These are phyloP conservation scores for Teunomyces atbi DNA, from an alignment of 805 yeast genomes.

Conservation along the genomic window DNA sequence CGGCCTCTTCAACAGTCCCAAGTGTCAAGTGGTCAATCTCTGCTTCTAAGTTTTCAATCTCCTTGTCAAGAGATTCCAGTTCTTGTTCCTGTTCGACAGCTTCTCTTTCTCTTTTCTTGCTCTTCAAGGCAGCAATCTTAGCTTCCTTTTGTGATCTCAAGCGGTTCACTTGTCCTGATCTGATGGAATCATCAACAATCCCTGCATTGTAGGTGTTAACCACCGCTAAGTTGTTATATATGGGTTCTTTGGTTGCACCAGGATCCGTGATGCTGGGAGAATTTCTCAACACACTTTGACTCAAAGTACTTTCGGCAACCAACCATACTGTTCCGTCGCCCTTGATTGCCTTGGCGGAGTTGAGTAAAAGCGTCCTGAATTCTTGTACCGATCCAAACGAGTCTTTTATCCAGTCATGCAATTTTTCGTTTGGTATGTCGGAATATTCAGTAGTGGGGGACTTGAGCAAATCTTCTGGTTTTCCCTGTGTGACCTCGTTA, in stretches of 20 bases:
- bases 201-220: constrained; percentile 90
- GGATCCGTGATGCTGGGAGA: constrained; percentile 11
- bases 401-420: constrained; percentile 48
- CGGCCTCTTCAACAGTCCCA: constrained; percentile 44
- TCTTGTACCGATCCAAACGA: constrained; percentile 78
- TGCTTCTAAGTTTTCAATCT: constrained; percentile 7
- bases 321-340: constrained; percentile 95
- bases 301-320: constrained; percentile 53
- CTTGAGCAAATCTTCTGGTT: constrained; percentile 37
- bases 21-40: constrained; percentile 23
- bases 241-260: constrained; percentile 10
- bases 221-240: constrained; percentile 54
- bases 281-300: constrained; percentile 25
- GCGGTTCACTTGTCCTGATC: constrained; percentile 50
- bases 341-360: constrained; percentile 66
- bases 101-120: constrained; percentile 23
- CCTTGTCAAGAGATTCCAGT: constrained; percentile 7
- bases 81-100: constrained; percentile 14
- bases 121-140: constrained; percentile 24
- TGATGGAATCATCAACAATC: constrained; percentile 63
- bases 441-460: constrained; percentile 42
- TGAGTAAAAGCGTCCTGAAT: constrained; percentile 66
- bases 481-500: constrained; percentile 14
- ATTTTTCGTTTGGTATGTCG: constrained; percentile 34
- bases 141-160: constrained; percentile 38